Base-by-base conservation (phyloP, 2,329 filamentous ascomycete species). In the Dothistroma septosporum region DNA sequence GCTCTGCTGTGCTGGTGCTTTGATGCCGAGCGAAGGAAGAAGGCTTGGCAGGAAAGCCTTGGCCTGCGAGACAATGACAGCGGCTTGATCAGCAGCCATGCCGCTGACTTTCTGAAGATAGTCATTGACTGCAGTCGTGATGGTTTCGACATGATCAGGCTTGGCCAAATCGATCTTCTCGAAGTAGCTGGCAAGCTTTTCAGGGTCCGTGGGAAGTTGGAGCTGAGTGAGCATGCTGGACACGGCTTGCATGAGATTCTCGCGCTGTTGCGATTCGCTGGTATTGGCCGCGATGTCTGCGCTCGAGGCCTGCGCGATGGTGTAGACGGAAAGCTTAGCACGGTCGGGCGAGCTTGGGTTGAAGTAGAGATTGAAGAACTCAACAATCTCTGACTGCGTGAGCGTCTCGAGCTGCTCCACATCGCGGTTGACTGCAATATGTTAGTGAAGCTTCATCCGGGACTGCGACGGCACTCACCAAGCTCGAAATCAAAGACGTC, bases 401-500 rank as follows among this genome's bases (percentile, higher is more conserved):
- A 97, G 78, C 4, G 80, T 77, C 70, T 88, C 87, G 68, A 97
- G 85, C 56, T 86, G 79, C 32, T 84, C 85, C 9, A 91, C 92
- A 72, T 97, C 93, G 52, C 84, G 83, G 66, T 91, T 87, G 52
- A 85, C 88, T 91, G 62, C 55, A 52, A 57, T 35, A 21, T 55
- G 59, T 63, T 46, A 62, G 58, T 28, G 37, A 16, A 10, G 56
- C 24, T 28, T 10, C 12, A 28, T 50, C 14, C 22, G 5, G 12
- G 48, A 11, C 49, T 19, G 61, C 46, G 22, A 48, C 35, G 41
- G 12, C n/a, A 79, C 85, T 75, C 81, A 92, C 93, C 85, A 73
- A 89, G 86, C 70, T 91, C 83, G 75, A 97, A 99, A 75, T 97
- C 92, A 74, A 92, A 95, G 67, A 88, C 90, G 73, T 97, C 92